Evolutionary conservation across 345 rosid genomes (phyloP).

Genomic region (Mangifera indica): DNA sequence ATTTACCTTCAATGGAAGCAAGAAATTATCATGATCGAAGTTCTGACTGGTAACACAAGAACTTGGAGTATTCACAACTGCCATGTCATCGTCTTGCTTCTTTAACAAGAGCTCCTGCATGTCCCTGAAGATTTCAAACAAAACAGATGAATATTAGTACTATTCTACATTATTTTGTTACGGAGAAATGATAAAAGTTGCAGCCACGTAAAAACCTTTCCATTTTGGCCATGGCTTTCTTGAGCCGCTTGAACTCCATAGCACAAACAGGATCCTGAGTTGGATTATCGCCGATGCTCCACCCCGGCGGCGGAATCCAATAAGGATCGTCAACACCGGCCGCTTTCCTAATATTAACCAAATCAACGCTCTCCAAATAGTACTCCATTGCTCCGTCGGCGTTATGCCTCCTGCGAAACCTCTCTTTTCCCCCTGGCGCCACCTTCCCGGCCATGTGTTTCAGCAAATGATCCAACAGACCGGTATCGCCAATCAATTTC

Average conservation of each 20-base stretch:
- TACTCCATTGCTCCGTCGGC: slow-evolving; percentile 97
- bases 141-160: background rate
- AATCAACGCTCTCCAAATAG: slow-evolving; percentile 81
- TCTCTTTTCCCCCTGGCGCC: slow-evolving; percentile 81
- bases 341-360: slow-evolving; percentile 62
- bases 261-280: slow-evolving; percentile 81
- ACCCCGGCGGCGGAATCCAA: slow-evolving; percentile 95
- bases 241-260: slow-evolving; percentile 54
- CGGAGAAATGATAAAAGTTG: background rate
- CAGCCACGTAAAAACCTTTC: slow-evolving; percentile 34
- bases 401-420: slow-evolving; percentile 89
- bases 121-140: slow-evolving; percentile 30
- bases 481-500: slow-evolving; percentile 93
- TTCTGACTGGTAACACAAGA: slow-evolving; percentile 41
- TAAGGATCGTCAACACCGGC: slow-evolving; percentile 91
- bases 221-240: slow-evolving; percentile 42
- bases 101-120: slow-evolving; percentile 42
- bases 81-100: slow-evolving; percentile 47
- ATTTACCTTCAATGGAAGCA: slow-evolving; percentile 40
- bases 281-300: slow-evolving; percentile 87
- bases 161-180: background rate
- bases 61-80: slow-evolving; percentile 35
- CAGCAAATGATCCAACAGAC: slow-evolving; percentile 85
- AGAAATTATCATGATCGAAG: slow-evolving; percentile 36
- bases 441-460: slow-evolving; percentile 96